Base-by-base conservation (phyloP, 108 stramenopile species). In the Cyclotella atomus region DNA sequence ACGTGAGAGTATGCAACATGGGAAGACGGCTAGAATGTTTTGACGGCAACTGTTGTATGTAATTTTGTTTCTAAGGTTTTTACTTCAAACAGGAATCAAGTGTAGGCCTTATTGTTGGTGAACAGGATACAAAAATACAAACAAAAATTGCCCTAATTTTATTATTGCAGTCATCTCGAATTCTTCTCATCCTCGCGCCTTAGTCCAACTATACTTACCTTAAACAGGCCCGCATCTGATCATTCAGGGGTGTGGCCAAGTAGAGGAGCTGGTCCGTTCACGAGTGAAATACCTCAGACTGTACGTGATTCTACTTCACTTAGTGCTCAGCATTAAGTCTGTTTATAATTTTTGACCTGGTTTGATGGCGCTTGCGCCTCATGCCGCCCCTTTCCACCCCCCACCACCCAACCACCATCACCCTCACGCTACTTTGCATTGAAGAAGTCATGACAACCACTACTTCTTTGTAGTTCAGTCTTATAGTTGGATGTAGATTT, bases 331-430 rank as follows among this genome's bases (percentile, higher is more conserved):
- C 73, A 55, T 49, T 71, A 70, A 84, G 85, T 76, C 81, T 88
- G 76, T 84, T 70, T 77, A 88, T 85, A 88, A 88, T 88, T 88
- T 88, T 88, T 88, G 85, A 88, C 83, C 66, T 84, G 87, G 87
- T 85, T 81, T 85, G 85, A 88, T 82, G 85, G 87, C 87, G 87
- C 87, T 88, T 88, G 87, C 87, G 87, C 87, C 85, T 88, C 87
- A 82, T 75, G 87, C 87, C 87, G 74, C 85, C 85, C 83, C 87
- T 77, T 72, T 73, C 55, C 49, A 60, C 45, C 38, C 69, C 44
- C 36, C 36, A 9, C 69, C 61, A 41, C 55, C 8, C 21, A 6
- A 24, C 25, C 55, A 21, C 47, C n/a, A n/a, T 4, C 47, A 49
- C 38, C 38, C 38, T 12, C 12, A 41, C 38, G 9, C 38, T 12